These are phyloP conservation scores for Lipomyces japonicus DNA, from an alignment of 805 yeast genomes.

Conservation along the genomic window DNA sequence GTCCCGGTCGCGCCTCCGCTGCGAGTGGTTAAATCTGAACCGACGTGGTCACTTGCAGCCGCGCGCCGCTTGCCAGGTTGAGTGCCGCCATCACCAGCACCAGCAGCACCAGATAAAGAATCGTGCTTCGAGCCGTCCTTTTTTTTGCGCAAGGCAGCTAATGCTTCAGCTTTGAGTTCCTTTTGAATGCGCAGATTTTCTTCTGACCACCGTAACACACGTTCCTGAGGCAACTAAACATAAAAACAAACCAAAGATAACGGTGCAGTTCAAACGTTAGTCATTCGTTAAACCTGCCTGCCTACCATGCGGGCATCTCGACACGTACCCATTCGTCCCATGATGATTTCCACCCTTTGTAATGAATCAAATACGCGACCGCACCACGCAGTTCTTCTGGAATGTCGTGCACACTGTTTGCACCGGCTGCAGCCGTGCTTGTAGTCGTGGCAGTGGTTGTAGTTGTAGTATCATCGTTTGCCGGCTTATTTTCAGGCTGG, in stretches of 20 bases:
- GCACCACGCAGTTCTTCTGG: slow-evolving; percentile 41
- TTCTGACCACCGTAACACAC: slow-evolving; percentile 65
- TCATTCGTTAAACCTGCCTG: neutral
- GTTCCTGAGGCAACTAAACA: slow-evolving; percentile 41
- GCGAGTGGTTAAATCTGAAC: no score
- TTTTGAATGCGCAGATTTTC: slow-evolving; percentile 65
- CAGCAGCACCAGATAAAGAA: slow-evolving; percentile 15
- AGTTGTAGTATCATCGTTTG: slow-evolving; percentile 2
- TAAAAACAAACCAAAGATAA: neutral
- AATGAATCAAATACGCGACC: slow-evolving; percentile 67
- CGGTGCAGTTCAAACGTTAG: neutral
- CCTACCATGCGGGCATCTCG: neutral
- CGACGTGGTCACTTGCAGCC: slow-evolving; percentile 13
- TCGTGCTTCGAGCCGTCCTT: slow-evolving; percentile 19
- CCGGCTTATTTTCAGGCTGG: slow-evolving; percentile 46
- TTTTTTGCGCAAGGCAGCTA: slow-evolving; percentile 34
- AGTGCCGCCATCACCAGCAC: slow-evolving; percentile 1
- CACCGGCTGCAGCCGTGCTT: slow-evolving; percentile 7
- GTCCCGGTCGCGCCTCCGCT: slow-evolving; percentile 4
- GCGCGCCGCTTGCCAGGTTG: slow-evolving; percentile 27
- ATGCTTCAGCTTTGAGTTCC: slow-evolving; percentile 51
- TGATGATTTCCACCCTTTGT: slow-evolving; percentile 90
- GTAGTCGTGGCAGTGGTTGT: slow-evolving; percentile 6
- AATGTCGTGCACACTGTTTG: slow-evolving; percentile 30
- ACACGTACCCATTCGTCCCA: slow-evolving; percentile 93